A percentile compares a stretch with the other conserved stretches of the same genome.
Conservation (phyloP, 108 stramenopile species). For the Skeletonema potamos region DNA sequence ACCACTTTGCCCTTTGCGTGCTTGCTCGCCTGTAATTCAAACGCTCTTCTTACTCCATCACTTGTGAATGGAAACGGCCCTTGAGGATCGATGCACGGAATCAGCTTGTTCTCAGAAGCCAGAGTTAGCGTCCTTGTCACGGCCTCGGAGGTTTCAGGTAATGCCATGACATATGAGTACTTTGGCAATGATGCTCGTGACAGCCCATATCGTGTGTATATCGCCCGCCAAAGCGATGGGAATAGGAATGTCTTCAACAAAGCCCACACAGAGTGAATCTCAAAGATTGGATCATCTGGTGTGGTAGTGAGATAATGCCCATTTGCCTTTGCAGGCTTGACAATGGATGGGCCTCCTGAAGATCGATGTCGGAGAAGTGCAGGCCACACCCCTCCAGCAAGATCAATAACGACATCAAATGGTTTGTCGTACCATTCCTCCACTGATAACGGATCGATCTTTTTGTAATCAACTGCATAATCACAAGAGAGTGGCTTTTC, state of each 20-base stretch:
- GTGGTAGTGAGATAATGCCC: slow-evolving; percentile 58
- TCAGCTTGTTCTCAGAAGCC: slow-evolving; percentile 39
- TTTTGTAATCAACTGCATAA: slow-evolving; percentile 53
- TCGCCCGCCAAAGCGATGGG: slow-evolving; percentile 50
- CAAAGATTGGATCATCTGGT: slow-evolving; percentile 55
- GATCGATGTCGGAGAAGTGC: slow-evolving; percentile 16
- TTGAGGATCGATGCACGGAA: slow-evolving; percentile 26
- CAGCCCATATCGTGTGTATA: slow-evolving; percentile 42
- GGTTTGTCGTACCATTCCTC: slow-evolving; percentile 48
- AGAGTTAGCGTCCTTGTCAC: slow-evolving; percentile 62
- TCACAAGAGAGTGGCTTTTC: slow-evolving; percentile 50
- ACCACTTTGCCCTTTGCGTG: slow-evolving; percentile 54
- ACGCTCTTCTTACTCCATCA: slow-evolving; percentile 46
- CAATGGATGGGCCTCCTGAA: slow-evolving; percentile 28
- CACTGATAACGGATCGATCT: slow-evolving; percentile 39
- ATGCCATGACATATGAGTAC: slow-evolving; percentile 53
- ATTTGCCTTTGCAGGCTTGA: slow-evolving; percentile 50
- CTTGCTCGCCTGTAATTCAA: slow-evolving; percentile 41
- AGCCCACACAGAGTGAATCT: slow-evolving; percentile 35
- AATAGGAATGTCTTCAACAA: slow-evolving; percentile 50
- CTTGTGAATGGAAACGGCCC: slow-evolving; percentile 45
- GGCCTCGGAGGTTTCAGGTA: slow-evolving; percentile 36
- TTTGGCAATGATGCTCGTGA: slow-evolving; percentile 42
- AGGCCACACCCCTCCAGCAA: slow-evolving; percentile 62
- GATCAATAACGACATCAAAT: slow-evolving; percentile 73